Percentiles rank a stretch among this genome's conserved stretches.
Evolutionary conservation across 768 basidiomycete genomes (phyloP).

Genomic region (Coprinopsis marcescibilis): DNA sequence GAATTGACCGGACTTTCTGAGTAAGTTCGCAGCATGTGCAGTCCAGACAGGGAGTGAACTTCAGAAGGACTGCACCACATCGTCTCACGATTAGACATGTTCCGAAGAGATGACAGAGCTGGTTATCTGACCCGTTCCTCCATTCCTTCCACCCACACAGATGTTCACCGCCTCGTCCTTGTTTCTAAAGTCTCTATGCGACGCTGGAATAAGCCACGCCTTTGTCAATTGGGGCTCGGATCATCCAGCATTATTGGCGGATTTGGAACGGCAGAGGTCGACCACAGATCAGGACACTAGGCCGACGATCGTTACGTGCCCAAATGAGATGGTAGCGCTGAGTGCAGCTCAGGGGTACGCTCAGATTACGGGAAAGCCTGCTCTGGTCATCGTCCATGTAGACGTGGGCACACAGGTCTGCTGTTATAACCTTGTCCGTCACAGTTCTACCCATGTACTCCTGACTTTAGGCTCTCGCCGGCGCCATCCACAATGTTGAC

Average conservation of each 20-base stretch:
- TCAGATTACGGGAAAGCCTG: slow-evolving; percentile 58
- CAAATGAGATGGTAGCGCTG: slow-evolving; percentile 73
- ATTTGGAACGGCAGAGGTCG: slow-evolving; percentile 51
- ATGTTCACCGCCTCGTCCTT: slow-evolving; percentile 59
- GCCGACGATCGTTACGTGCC: slow-evolving; percentile 58
- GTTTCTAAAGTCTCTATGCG: slow-evolving; percentile 48
- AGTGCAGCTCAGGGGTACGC: slow-evolving; percentile 70
- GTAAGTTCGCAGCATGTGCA: too few species aligned
- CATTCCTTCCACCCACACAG: too few species aligned
- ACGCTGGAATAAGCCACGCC: slow-evolving; percentile 59
- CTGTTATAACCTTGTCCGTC: neutral
- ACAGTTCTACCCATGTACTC: neutral
- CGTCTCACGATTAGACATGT: too few species aligned
- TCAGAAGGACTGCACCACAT: too few species aligned
- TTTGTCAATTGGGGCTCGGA: slow-evolving; percentile 79
- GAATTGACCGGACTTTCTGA: too few species aligned
- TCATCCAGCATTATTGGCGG: slow-evolving; percentile 67
- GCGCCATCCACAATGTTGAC: slow-evolving; percentile 70
- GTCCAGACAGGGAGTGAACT: too few species aligned
- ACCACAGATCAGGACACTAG: slow-evolving; percentile 24
- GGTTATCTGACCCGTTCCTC: too few species aligned
- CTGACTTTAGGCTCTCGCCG: slow-evolving; percentile 50
- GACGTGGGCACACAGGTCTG: slow-evolving; percentile 63
- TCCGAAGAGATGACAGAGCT: too few species aligned
- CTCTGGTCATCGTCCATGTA: slow-evolving; percentile 71